phyloP scores from a whole-genome alignment of 768 basidiomycete species.

The Neoboletus brunneissimus region DNA sequence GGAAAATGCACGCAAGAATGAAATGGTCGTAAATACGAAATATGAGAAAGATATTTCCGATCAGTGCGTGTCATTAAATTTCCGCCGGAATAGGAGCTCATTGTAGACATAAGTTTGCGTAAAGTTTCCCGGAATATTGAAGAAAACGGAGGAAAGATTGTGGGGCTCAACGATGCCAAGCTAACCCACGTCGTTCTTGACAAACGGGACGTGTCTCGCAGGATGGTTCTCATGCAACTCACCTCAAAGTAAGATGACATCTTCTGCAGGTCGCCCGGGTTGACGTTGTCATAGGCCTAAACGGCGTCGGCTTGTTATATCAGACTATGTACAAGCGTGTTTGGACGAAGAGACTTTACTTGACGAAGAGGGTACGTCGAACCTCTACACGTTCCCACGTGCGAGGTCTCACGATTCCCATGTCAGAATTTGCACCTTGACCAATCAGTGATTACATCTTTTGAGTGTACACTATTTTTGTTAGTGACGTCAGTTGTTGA shows the following conservation, averaged over 20 bases:
- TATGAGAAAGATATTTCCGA: constrained; percentile 49
- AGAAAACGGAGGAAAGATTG: constrained; percentile 72
- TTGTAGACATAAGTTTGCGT: constrained; percentile 46
- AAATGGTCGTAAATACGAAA: constrained; percentile 55
- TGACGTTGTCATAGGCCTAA: constrained; percentile 57
- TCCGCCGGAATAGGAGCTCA: not conserved
- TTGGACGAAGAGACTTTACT: constrained; percentile 81
- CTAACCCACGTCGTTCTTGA: constrained; percentile 86
- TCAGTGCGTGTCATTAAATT: constrained; percentile 41
- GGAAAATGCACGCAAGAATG: constrained; percentile 64
- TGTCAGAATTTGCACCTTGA: constrained; percentile 28
- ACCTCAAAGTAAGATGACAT: constrained; percentile 60
- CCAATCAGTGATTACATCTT: not conserved
- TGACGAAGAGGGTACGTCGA: constrained; percentile 67
- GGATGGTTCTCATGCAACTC: constrained; percentile 63
- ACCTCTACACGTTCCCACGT: not conserved
- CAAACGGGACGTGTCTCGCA: constrained; percentile 75
- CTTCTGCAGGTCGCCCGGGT: not conserved
- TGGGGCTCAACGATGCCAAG: constrained; percentile 67
- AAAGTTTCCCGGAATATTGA: constrained; percentile 50
- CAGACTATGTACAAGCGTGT: constrained; percentile 75
- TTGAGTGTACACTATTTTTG: not conserved
- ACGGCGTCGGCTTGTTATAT: constrained; percentile 71
- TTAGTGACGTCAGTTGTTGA: not conserved
- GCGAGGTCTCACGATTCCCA: constrained; percentile 1